Evolutionary conservation across 148 eudicot genomes (phyloP), one percentile per base, ranked within the genome.

Genomic region (Suaeda aralocaspica): DNA sequence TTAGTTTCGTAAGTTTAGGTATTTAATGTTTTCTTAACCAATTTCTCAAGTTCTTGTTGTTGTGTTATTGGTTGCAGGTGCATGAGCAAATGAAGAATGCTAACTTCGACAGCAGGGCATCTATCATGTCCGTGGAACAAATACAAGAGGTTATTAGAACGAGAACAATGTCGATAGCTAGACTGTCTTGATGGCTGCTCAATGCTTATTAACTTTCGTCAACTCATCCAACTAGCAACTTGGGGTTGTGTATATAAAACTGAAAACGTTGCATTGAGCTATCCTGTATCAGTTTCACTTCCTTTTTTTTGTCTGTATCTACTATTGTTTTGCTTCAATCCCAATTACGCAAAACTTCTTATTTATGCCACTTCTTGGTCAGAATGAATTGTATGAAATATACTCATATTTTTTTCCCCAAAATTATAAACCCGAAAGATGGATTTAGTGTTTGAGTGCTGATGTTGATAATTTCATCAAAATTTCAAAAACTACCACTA

Each of bases 1-100:
- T 53, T 13, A 53, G 1, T 24, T 22, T 6, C 24, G 29, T 2
- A 6, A n/a, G 24, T 22, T 56, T 56, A 3, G 16, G 30, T 2
- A 56, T 12, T 2, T 12, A 24, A 13, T 26, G 33, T 9, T 56
- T 12, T 6, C 34, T 19, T 33, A 16, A 18, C 5, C 15, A 30
- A 1, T 16, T n/a, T 62, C 46, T 62, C 2, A 62, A 62, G 18
- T n/a, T 62, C 24, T 30, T 24, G 3, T 18, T 58, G 33, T 48
- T 24, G 41, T 49, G 57, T 31, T 53, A 29, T 60, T 12, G 19
- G 25, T 62, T 80, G 78, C 84, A 92, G 98, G 68, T 92, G 72
- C 87, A 78, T 48, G 84, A 86, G 80, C 89, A 86, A 77, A 78
- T 86, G 96, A 85, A 88, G 77, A 80, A 70, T 36, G 81, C 83